These are phyloP conservation scores for Sarcodon sp. DNA, from an alignment of 768 basidiomycete genomes.

Conservation along the genomic window DNA sequence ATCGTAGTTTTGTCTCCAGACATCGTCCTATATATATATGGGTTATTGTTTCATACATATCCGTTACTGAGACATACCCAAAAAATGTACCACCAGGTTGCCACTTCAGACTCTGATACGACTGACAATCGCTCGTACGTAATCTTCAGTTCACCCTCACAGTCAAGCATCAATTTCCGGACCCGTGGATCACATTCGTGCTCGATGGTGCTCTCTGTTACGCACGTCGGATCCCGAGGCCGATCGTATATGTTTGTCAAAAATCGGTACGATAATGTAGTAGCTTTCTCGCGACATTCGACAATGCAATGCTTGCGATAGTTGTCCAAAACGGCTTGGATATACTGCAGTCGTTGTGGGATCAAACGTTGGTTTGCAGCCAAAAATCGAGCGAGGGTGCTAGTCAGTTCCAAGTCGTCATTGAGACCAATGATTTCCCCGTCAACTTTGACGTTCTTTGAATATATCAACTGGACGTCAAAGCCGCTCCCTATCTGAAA, in stretches of 20 bases:
- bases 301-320: conserved; percentile 40
- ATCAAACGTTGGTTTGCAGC: conserved; percentile 42
- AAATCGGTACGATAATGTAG: conserved; percentile 50
- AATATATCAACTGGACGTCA: conserved; percentile 42
- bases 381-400: conserved; percentile 50
- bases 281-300: conserved; percentile 38
- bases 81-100: conserved; percentile 71
- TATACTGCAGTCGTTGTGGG: conserved; percentile 20
- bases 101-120: conserved; percentile 33
- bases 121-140: conserved; percentile 40
- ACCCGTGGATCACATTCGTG: conserved; percentile 45
- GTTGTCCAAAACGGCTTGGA: conserved; percentile 33
- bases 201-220: conserved; percentile 31
- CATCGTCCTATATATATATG: conserved; percentile 41
- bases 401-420: conserved; percentile 52
- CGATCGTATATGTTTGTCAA: conserved; percentile 46
- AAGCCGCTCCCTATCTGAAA: conserved; percentile 61
- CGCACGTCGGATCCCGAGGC: conserved; percentile 29
- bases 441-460: conserved; percentile 32
- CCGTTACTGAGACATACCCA: conserved; percentile 38
- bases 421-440: conserved; percentile 48
- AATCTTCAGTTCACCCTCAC: conserved; percentile 30
- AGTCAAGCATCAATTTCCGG: conserved; percentile 31
- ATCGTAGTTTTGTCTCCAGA: conserved; percentile 59
- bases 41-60: background rate